Evolutionary conservation across 768 basidiomycete species (phyloP), one percentile per base, ranked within the genome.

Genomic region (Phaeotremella fagi): DNA sequence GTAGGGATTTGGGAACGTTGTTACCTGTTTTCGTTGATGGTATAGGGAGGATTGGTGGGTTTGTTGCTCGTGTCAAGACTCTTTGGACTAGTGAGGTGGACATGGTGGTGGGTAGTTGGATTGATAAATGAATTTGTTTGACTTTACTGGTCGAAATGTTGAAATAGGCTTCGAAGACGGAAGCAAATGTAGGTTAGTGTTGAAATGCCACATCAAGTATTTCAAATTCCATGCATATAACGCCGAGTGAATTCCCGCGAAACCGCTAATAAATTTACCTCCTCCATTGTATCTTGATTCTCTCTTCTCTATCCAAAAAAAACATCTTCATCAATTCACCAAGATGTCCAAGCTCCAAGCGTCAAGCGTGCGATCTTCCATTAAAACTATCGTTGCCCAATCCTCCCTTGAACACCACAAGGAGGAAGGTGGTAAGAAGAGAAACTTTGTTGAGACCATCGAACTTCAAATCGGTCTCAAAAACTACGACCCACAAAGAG

Each of bases 341-440:
- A 60, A 47, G 50, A 70, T 70, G 68, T 67, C 65, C 57, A 95
- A 94, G 81, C 86, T 95, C 78, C 89, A 88, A 86, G 92, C 94
- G 83, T 83, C 90, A 86, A 94, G 91, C 85, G 94, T 99, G 89
- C 94, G 95, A 85, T 85, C 85, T 80, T 90, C 88, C 74, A 83
- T 97, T 78, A 88, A 88, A 78, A 88, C 90, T 64, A 83, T 98
- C 61, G 82, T 94, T 57, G 83, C 81, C 52, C 84, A 85, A 16
- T 83, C 90, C 69, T 86, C 78, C 63, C 85, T 85, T 78, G 90
- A 90, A 77, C 86, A 88, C 54, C 60, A 62, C 60, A 69, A 69
- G 57, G 62, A 69, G 53, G 73, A 72, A 50, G 67, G 65, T 50
- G 72, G 68, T 28, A 75, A 75, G 64, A 75, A 74, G 75, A 68